phyloP scores from a whole-genome alignment of 2,329 filamentous ascomycete species.

The Apiospora phragmitis region DNA sequence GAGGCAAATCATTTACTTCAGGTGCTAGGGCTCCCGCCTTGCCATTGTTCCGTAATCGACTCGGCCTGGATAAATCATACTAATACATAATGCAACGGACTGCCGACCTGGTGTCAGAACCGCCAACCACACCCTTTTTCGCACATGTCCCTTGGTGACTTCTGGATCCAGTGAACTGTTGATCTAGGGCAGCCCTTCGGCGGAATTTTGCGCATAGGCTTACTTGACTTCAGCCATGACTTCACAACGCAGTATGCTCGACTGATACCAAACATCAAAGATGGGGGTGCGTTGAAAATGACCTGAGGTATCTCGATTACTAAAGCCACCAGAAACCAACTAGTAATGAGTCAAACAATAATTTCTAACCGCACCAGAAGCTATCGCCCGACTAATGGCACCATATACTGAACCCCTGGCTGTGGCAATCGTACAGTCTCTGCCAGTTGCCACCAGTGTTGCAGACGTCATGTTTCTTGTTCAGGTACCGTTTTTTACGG shows the following conservation, averaged over 20 bases:
- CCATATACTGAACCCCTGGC: not conserved
- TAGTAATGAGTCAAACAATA: not conserved
- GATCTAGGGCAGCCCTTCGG: not conserved
- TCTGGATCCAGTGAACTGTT: not conserved
- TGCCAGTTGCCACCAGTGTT: not conserved
- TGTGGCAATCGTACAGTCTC: not conserved
- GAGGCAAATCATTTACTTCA: not conserved
- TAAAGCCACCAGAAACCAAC: not conserved
- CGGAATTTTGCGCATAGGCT: not conserved
- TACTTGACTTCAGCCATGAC: not conserved
- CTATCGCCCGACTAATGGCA: not conserved
- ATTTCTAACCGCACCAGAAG: not conserved
- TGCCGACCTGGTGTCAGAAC: not conserved
- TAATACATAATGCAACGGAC: conserved; percentile 1
- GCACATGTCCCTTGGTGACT: not conserved
- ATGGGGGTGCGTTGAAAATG: not conserved
- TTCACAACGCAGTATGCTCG: not conserved
- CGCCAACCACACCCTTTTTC: not conserved
- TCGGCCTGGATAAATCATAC: not conserved
- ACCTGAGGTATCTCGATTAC: not conserved
- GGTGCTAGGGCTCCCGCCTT: not conserved
- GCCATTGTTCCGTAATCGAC: not conserved
- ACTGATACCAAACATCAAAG: not conserved
- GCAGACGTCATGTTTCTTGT: not conserved
- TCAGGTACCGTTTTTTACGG: not conserved